Evolutionary conservation across 2,329 filamentous ascomycete species (phyloP).

Genomic region (Aspergillus cejpii): DNA sequence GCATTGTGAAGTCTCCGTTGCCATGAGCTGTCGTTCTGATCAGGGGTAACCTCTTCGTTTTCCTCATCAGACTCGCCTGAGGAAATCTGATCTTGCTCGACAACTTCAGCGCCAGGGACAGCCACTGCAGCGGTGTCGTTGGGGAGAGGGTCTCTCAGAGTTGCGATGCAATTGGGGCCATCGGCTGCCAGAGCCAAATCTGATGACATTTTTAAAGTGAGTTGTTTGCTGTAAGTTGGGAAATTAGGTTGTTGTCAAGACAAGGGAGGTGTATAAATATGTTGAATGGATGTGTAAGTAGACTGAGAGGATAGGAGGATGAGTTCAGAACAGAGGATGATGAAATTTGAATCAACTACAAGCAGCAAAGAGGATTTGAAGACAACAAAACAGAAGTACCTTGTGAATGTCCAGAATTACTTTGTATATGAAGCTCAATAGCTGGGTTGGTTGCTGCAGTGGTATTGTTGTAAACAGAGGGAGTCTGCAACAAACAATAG

Average conservation of each 20-base stretch:
- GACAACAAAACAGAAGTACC: too few relatives aligned
- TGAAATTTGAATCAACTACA: too few relatives aligned
- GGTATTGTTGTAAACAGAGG: background rate
- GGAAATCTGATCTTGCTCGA: slow-evolving; percentile 9
- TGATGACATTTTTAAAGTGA: background rate
- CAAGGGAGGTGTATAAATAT: background rate
- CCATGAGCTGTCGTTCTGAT: slow-evolving; percentile 31
- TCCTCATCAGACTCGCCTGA: slow-evolving; percentile 29
- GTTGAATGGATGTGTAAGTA: background rate
- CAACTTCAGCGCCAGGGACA: background rate
- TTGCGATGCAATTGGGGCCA: background rate
- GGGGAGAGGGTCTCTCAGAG: background rate
- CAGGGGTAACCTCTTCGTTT: slow-evolving; percentile 14
- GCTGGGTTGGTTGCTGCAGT: background rate
- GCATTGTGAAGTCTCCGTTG: slow-evolving; percentile 48
- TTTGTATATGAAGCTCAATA: background rate
- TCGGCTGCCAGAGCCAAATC: background rate
- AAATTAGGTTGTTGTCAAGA: background rate
- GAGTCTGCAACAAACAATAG: background rate
- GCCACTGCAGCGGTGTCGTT: background rate
- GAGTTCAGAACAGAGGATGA: background rate
- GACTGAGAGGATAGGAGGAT: background rate
- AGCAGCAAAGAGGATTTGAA: too few relatives aligned
- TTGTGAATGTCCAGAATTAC: background rate
- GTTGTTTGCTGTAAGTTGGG: background rate